Base-by-base conservation (phyloP, 257 asterid species). In the Datura wrightii region DNA sequence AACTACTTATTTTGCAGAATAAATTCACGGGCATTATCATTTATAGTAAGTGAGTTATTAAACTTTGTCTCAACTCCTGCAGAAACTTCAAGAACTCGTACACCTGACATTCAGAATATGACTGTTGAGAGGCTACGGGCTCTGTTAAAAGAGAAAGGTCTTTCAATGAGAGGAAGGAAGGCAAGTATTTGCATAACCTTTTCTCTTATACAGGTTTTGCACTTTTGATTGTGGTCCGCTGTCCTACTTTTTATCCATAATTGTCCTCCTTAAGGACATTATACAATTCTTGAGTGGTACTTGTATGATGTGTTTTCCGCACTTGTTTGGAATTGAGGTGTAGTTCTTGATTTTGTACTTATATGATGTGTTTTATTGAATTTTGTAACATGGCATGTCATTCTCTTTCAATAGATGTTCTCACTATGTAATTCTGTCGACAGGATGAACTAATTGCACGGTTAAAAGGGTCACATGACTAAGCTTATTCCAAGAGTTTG, bases 391-490 rank as follows among this genome's bases (percentile, higher is more conserved):
- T 46, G 10, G 41, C 42, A 42, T 72, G 50, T 8, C 31, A 37
- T 39, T 31, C 59, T 42, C 42, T 74, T 53, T 24, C 36, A 15
- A 14, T 84, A 16, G 34, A 24, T 65, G 36, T 80, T 46, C 42
- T 60, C 34, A 24, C 58, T 4, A 34, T 58, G 71, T 80, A 79
- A 52, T 52, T 41, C 31, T n/a, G 15, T 86, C 18, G 72, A 78
- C 95, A 94, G 97, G 95, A 91, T 42, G 95, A 92, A 81, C 79
- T 94, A 94, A 91, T 94, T 70, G 85, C 91, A 16, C 96, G 96
- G 58, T 89, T 94, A 86, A 86, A 82, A 86, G 91, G 58, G 14
- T 79, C 84, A 18, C 89, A 87, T 56, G 85, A 88, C 86, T 88
- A 83, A 87, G 82, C 71, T 18, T 42, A 18, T 24, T 39, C 31